A percentile compares a stretch with the other conserved stretches of the same genome.
phyloP scores from a whole-genome alignment of 2,329 filamentous ascomycete genomes.

The Diplodia mutila region DNA sequence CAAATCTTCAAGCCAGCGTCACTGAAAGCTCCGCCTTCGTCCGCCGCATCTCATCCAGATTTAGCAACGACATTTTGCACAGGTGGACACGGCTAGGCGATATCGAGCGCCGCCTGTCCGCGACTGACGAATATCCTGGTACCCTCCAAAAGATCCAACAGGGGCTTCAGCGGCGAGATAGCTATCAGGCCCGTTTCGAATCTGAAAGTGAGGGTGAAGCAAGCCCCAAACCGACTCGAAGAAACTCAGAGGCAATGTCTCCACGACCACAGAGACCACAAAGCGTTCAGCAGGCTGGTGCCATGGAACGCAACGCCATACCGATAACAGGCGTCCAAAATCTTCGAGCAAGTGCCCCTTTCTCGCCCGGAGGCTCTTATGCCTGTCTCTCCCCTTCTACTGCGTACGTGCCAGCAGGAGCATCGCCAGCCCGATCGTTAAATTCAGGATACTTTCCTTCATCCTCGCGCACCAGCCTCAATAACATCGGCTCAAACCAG shows the following conservation, averaged over 20 bases:
- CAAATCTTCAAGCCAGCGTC: neutral
- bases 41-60: constrained; percentile 1
- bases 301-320: constrained; percentile 1
- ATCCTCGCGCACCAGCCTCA: constrained; percentile 36
- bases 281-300: constrained; percentile 4
- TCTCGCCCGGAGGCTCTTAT: constrained; percentile 31
- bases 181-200: constrained; percentile 35
- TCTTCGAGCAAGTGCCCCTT: neutral
- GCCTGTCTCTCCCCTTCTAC: constrained; percentile 28
- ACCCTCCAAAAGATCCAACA: constrained; percentile 38
- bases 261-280: constrained; percentile 15
- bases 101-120: constrained; percentile 36
- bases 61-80: constrained; percentile 31
- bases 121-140: constrained; percentile 26
- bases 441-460: constrained; percentile 27
- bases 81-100: constrained; percentile 40
- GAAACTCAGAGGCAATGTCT: constrained; percentile 1
- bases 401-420: constrained; percentile 28
- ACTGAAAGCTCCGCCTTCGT: constrained; percentile 15
- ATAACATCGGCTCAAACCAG: constrained; percentile 31
- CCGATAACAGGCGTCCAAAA: neutral
- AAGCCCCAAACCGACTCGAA: neutral
- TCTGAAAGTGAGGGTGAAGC: neutral
- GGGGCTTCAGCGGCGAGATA: constrained; percentile 40
- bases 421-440: constrained; percentile 23